Evolutionary conservation across 208 protist species (phyloP).

Genomic region (Herpetomonas samuelpessoai): DNA sequence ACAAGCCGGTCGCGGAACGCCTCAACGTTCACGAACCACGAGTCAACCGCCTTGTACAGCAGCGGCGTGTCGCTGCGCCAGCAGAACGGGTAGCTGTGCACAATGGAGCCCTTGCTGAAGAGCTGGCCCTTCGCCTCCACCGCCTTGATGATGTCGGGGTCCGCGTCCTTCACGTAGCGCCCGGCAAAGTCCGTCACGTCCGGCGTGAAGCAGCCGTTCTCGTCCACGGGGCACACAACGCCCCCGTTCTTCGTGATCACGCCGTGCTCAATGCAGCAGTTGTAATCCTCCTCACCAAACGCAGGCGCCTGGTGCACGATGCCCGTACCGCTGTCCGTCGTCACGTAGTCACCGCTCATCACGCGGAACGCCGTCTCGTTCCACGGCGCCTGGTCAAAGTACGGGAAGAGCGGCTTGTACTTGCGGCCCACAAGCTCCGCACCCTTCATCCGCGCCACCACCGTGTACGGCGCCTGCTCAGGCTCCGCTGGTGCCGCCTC

Average conservation of each 20-base stretch:
- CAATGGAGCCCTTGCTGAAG: conserved; percentile 84
- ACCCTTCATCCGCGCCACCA: conserved; percentile 89
- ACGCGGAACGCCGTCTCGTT: conserved; percentile 90
- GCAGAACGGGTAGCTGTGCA: conserved; percentile 99
- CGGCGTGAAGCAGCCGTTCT: conserved; percentile 95
- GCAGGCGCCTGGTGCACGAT: conserved; percentile 99
- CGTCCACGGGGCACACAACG: conserved; percentile 98
- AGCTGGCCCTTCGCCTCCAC: conserved; percentile 94
- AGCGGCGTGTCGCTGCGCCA: conserved; percentile 99
- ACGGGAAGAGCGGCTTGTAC: conserved; percentile 97
- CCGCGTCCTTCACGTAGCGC: conserved; percentile 97
- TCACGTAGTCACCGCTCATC: conserved; percentile 97
- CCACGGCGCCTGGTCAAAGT: conserved; percentile 89
- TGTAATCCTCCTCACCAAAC: conserved; percentile 99
- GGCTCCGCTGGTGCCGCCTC: conserved; percentile 3
- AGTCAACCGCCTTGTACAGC: conserved; percentile 98
- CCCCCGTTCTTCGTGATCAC: conserved; percentile 88
- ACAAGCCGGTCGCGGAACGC: conserved; percentile 95
- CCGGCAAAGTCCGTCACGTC: conserved; percentile 97
- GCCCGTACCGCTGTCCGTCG: conserved; percentile 97
- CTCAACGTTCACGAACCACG: conserved; percentile 99
- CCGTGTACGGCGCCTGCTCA: conserved; percentile 46
- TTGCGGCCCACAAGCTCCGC: conserved; percentile 82
- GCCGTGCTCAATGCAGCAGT: conserved; percentile 93
- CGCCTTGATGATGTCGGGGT: conserved; percentile 93